These are phyloP conservation scores for Phytophthora niederhauseri DNA, from an alignment of 352 stramenopile genomes.

Conservation along the genomic window DNA sequence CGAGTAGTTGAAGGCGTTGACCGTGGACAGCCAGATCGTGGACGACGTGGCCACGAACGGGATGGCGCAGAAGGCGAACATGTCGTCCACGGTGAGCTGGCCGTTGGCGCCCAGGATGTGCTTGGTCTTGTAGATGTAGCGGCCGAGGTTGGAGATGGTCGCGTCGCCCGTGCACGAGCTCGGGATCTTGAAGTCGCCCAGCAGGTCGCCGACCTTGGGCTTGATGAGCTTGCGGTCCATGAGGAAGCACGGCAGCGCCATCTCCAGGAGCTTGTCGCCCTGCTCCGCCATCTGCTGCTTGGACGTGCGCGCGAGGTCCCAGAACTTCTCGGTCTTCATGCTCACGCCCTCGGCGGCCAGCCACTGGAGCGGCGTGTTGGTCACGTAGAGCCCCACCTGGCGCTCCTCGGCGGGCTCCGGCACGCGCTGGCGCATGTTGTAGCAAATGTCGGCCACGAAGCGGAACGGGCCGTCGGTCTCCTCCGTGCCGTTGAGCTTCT, in stretches of 20 bases:
- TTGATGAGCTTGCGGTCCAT: slow-evolving; percentile 44
- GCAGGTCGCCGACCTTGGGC: slow-evolving; percentile 22
- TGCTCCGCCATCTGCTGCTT: slow-evolving; percentile 38
- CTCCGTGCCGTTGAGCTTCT: slow-evolving; percentile 27
- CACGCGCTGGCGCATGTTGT: slow-evolving; percentile 53
- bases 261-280: slow-evolving; percentile 50
- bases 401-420: slow-evolving; percentile 25
- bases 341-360: slow-evolving; percentile 51
- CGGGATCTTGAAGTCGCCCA: slow-evolving; percentile 36
- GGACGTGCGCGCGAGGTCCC: slow-evolving; percentile 49
- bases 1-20: slow-evolving; percentile 65
- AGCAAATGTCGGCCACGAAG: slow-evolving; percentile 54
- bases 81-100: slow-evolving; percentile 42
- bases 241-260: slow-evolving; percentile 43
- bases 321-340: slow-evolving; percentile 53
- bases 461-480: slow-evolving; percentile 33
- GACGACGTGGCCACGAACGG: slow-evolving; percentile 57
- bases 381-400: slow-evolving; percentile 60
- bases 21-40: slow-evolving; percentile 53
- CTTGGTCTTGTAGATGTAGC: slow-evolving; percentile 44
- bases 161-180: slow-evolving; percentile 54
- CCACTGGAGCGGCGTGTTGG: slow-evolving; percentile 46
- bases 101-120: slow-evolving; percentile 38
- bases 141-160: slow-evolving; percentile 44
- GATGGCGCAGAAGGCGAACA: slow-evolving; percentile 63